These are phyloP conservation scores for Globisporangium middletonii DNA, from an alignment of 352 stramenopile species.

Conservation along the genomic window DNA sequence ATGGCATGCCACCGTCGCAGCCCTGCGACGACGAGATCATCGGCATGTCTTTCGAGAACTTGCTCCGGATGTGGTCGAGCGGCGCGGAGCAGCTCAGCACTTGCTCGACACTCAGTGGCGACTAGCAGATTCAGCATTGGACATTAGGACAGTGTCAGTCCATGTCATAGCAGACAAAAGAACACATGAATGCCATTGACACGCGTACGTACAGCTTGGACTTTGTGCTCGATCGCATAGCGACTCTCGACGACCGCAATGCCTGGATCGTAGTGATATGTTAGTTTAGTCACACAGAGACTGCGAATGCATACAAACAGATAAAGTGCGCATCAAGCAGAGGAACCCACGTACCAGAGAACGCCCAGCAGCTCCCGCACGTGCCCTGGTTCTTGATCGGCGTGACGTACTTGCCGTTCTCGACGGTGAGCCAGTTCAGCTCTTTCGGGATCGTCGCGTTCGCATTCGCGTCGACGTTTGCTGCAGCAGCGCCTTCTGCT, in stretches of 20 bases:
- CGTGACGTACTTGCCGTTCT: constrained; percentile 78
- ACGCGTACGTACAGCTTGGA: constrained; percentile 31
- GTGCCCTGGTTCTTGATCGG: constrained; percentile 91
- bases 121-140: constrained; percentile 8
- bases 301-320: background rate
- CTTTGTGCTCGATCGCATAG: constrained; percentile 72
- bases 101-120: constrained; percentile 77
- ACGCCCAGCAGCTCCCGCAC: constrained; percentile 93
- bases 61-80: constrained; percentile 72
- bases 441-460: constrained; percentile 26
- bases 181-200: background rate
- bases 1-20: constrained; percentile 86
- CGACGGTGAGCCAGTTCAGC: constrained; percentile 66
- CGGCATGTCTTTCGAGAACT: constrained; percentile 52
- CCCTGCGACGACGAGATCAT: constrained; percentile 66
- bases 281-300: background rate
- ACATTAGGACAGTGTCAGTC: no score
- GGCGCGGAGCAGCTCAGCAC: constrained; percentile 69
- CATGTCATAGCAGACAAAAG: no score
- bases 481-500: background rate
- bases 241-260: constrained; percentile 68
- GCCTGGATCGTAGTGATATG: no score
- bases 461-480: constrained; percentile 13
- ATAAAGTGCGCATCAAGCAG: background rate
- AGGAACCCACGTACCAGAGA: constrained; percentile 37